Base-by-base conservation (phyloP, 2,329 filamentous ascomycete species). In the Alternaria sp. region DNA sequence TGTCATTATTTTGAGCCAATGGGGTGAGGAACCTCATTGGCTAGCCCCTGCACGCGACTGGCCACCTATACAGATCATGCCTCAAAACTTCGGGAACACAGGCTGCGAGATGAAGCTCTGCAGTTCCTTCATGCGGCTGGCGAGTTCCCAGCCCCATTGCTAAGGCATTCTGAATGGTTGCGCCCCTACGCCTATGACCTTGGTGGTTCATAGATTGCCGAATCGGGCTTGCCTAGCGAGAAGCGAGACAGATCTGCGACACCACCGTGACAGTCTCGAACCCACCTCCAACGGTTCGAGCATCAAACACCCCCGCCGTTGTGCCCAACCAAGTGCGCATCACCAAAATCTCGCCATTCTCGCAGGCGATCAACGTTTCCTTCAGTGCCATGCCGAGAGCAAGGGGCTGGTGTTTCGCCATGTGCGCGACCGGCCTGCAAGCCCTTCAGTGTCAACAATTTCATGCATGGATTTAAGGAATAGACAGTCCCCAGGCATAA, bases 391-490 rank as follows among this genome's bases (percentile, higher is more conserved):
- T 65, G 72, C 69, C 67, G 69, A 76, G 72, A 67, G 67, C 71
- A 70, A 66, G 71, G 70, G 72, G 66, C 60, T 66, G 52, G 72
- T 75, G 76, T 78, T 77, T 78, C 76, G 75, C 68, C 70, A 64
- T 70, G 67, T 58, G 58, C 60, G 62, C 69, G 67, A 63, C 67
- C 58, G 54, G 56, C 59, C 53, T 61, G 67, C 65, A 63, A 49
- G 50, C 56, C 68, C 66, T 60, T 63, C 60, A 62, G 53, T 65
- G 60, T 37, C 36, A 42, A 62, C 68, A 76, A 77, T 77, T 74
- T 78, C 71, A 78, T 77, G 75, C 76, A 63, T 68, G 56, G 70
- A 75, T 75, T 75, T 76, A 78, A 78, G 72, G 67, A 64, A 62
- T 61, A 61, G 49, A 65, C 29, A 33, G 36, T 62, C 71, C 71